Evolutionary conservation across 1,284 basidiomycete genomes (phyloP).

Genomic region (Sporisorium graminicola): DNA sequence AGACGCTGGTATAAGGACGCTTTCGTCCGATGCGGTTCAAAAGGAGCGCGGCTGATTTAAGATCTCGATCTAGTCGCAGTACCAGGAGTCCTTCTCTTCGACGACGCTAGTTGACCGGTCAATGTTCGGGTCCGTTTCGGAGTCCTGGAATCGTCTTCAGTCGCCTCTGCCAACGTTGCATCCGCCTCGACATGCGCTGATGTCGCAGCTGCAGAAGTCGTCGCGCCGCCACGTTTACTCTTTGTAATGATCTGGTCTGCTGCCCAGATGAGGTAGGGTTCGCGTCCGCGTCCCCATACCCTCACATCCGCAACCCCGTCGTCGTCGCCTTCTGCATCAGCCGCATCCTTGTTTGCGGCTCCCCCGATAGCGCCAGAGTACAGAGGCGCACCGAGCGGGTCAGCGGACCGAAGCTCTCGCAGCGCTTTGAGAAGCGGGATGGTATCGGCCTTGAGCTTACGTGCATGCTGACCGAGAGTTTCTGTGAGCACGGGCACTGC

Average conservation of each 20-base stretch:
- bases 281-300: conserved; percentile 57
- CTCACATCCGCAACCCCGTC: conserved; percentile 29
- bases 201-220: not conserved
- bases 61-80: conserved; percentile 25
- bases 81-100: conserved; percentile 34
- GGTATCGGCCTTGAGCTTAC: conserved; percentile 51
- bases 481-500: conserved; percentile 22
- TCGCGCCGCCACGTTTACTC: conserved; percentile 22
- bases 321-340: conserved; percentile 13
- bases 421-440: conserved; percentile 47
- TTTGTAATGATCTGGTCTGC: conserved; percentile 59
- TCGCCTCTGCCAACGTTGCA: not conserved
- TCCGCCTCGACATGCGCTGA: not conserved
- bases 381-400: conserved; percentile 57
- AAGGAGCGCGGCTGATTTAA: not conserved
- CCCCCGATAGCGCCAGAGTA: conserved; percentile 12
- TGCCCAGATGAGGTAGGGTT: conserved; percentile 64
- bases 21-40: too few relatives aligned
- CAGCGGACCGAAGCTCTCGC: conserved; percentile 33
- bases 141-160: conserved; percentile 30
- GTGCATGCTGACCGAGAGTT: conserved; percentile 40
- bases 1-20: too few relatives aligned
- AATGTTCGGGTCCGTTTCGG: conserved; percentile 33
- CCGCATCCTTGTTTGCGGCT: conserved; percentile 2
- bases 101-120: conserved; percentile 22